A percentile compares a stretch with the other conserved stretches of the same genome.
These are phyloP conservation scores for Akebia trifoliata DNA, from an alignment of 164 flowering plant genomes.

Conservation along the genomic window DNA sequence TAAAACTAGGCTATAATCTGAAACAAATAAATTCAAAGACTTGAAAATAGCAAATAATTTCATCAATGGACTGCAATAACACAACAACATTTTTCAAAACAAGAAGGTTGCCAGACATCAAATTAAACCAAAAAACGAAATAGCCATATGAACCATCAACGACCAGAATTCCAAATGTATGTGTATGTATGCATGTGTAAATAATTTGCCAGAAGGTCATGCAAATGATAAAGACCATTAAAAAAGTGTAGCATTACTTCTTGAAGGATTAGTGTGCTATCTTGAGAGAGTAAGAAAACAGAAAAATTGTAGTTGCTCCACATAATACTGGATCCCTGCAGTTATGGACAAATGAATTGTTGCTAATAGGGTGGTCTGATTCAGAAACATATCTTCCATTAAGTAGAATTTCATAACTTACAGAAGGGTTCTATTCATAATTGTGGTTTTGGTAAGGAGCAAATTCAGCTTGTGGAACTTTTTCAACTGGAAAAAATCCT, in stretches of 20 bases:
- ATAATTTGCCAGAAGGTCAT: not conserved
- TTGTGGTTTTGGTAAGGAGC: slow-evolving; percentile 55
- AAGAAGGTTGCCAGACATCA: not conserved
- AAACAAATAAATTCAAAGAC: not conserved
- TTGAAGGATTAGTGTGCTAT: slow-evolving; percentile 40
- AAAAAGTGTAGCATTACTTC: slow-evolving; percentile 40
- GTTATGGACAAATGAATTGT: slow-evolving; percentile 1
- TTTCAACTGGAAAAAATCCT: slow-evolving; percentile 83
- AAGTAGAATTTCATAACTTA: slow-evolving; percentile 35
- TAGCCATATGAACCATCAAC: not conserved
- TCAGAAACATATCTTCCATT: not conserved
- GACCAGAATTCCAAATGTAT: too few relatives aligned
- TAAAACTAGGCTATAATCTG: not conserved
- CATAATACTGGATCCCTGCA: slow-evolving; percentile 92
- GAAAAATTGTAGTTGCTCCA: slow-evolving; percentile 77
- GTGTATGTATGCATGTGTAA: not conserved
- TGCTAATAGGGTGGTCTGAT: not conserved
- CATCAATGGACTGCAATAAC: too few relatives aligned
- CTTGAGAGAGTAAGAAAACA: slow-evolving; percentile 62
- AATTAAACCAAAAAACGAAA: not conserved
- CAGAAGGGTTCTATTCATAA: slow-evolving; percentile 85
- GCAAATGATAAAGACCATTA: not conserved
- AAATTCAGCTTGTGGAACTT: slow-evolving; percentile 82
- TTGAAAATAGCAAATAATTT: not conserved
- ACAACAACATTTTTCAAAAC: too few relatives aligned